phyloP scores from a whole-genome alignment of 108 stramenopile species.

The Chaetoceros muelleri region DNA sequence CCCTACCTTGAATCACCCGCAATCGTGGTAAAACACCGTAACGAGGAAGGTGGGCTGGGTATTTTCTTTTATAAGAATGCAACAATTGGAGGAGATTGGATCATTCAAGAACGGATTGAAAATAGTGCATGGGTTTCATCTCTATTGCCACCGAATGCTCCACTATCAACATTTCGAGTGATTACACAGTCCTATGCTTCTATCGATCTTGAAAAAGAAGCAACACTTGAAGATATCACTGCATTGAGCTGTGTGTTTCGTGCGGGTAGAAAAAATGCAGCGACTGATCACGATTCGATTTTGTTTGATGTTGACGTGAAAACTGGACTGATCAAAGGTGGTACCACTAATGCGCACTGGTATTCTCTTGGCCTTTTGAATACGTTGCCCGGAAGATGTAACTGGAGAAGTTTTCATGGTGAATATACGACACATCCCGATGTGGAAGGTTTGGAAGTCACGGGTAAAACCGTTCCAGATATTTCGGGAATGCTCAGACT shows the following conservation, averaged over 20 bases:
- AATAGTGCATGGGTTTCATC: conserved; percentile 68
- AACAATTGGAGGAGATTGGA: conserved; percentile 92
- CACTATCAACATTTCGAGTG: conserved; percentile 96
- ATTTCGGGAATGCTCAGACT: conserved; percentile 51
- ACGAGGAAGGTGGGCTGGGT: conserved; percentile 97
- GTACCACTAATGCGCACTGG: conserved; percentile 98
- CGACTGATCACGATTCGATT: conserved; percentile 93
- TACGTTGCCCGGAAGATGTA: conserved; percentile 44
- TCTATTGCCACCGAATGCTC: conserved; percentile 84
- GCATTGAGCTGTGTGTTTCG: conserved; percentile 93
- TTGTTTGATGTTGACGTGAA: conserved; percentile 91
- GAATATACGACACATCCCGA: conserved; percentile 69
- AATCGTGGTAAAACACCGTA: conserved; percentile 93
- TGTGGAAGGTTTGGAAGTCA: conserved; percentile 49
- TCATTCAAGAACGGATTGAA: conserved; percentile 85
- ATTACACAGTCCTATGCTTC: conserved; percentile 84
- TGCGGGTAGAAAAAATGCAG: conserved; percentile 81
- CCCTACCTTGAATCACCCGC: conserved; percentile 77
- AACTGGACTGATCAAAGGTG: conserved; percentile 71
- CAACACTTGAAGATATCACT: conserved; percentile 31
- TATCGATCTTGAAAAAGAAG: conserved; percentile 27
- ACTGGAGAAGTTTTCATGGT: conserved; percentile 52
- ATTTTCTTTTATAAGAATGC: conserved; percentile 94
- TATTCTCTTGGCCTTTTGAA: conserved; percentile 74
- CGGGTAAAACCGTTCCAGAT: conserved; percentile 49